phyloP scores from a whole-genome alignment of 257 asterid species.

The Capsicum baccatum region DNA sequence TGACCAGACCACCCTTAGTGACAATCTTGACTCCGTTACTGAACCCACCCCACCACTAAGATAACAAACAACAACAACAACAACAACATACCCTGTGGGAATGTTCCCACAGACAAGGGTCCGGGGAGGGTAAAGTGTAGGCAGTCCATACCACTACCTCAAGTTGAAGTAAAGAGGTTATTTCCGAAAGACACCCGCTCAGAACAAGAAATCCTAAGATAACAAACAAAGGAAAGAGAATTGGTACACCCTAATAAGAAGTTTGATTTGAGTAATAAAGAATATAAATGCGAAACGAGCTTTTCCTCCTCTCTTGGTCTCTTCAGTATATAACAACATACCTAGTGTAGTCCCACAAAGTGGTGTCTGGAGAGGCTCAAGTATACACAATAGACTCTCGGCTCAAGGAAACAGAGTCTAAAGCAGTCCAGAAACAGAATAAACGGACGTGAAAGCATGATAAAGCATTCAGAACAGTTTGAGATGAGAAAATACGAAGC shows the following conservation, averaged over 20 bases:
- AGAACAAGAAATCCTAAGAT: neutral
- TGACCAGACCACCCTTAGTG: neutral
- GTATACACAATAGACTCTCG: neutral
- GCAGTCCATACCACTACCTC: no score
- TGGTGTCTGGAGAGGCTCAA: neutral
- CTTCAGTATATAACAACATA: neutral
- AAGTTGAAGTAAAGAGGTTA: no score
- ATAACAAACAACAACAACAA: neutral
- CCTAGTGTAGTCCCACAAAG: neutral
- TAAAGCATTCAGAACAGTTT: neutral
- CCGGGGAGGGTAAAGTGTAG: no score
- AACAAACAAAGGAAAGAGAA: neutral
- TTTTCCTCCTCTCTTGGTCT: neutral
- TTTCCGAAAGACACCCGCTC: no score
- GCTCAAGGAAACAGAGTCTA: neutral
- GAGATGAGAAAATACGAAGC: neutral
- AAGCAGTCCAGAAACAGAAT: neutral
- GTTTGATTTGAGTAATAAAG: neutral
- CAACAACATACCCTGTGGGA: no score
- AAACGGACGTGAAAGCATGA: neutral
- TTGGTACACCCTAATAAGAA: neutral
- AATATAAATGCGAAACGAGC: neutral
- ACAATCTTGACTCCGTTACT: neutral
- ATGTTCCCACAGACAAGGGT: no score
- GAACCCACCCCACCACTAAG: neutral